Conservation (phyloP, 2,329 filamentous ascomycete genomes). For the Scedosporium apiospermum region DNA sequence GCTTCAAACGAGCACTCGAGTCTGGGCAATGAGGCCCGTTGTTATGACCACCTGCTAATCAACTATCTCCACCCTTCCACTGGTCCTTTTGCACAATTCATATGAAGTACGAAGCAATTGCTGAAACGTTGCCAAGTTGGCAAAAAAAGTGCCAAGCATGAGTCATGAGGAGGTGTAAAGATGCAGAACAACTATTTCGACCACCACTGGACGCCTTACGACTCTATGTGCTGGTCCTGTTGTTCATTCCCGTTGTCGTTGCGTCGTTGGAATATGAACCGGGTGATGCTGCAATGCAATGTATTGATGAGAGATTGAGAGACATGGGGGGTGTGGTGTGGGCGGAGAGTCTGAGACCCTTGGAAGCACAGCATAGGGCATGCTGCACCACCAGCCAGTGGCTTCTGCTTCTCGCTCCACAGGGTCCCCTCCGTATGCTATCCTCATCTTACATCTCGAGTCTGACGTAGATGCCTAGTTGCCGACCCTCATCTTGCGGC, state of each 20-base stretch:
- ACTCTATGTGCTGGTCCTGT: too few species aligned
- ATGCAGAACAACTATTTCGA: neutral
- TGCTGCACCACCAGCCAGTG: neutral
- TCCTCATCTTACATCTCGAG: neutral
- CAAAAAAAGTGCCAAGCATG: neutral
- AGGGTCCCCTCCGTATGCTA: neutral
- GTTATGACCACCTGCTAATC: too few species aligned
- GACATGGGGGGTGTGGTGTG: too few species aligned
- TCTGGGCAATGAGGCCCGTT: too few species aligned
- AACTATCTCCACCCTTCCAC: too few species aligned
- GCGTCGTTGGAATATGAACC: too few species aligned
- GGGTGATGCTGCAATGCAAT: neutral
- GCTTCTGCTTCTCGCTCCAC: neutral
- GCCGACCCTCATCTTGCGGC: neutral
- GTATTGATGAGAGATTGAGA: neutral
- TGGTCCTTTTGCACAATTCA: neutral
- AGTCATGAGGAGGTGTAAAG: neutral
- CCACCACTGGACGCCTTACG: neutral
- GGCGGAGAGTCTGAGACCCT: neutral
- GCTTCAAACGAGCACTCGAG: too few species aligned
- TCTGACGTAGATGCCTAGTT: neutral
- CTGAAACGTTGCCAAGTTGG: neutral
- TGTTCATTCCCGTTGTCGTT: too few species aligned
- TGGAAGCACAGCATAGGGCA: neutral
- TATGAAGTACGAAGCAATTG: neutral